phyloP scores from a whole-genome alignment of 1,139 yeast species.

The Diutina pseudorugosa region DNA sequence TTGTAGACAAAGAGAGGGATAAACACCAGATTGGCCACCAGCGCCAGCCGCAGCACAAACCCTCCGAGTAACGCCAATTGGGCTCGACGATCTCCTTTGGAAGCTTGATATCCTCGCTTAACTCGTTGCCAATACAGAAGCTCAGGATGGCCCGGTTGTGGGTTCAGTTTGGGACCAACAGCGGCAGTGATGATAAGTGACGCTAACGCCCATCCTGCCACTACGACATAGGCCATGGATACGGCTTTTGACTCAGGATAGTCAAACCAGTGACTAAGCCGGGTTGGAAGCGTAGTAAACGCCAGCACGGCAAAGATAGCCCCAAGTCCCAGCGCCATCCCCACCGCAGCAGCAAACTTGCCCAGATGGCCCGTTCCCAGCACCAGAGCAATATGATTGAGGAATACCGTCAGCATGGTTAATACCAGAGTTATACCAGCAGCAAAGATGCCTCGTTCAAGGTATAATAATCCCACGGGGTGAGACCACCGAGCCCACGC shows the following conservation, averaged over 20 bases:
- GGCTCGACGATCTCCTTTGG: slow-evolving; percentile 20
- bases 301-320: slow-evolving; percentile 47
- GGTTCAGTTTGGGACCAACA: slow-evolving; percentile 14
- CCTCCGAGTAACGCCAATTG: slow-evolving; percentile 50
- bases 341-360: slow-evolving; percentile 46
- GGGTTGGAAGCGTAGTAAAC: slow-evolving; percentile 37
- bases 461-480: slow-evolving; percentile 31
- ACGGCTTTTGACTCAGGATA: slow-evolving; percentile 24
- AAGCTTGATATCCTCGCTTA: slow-evolving; percentile 30
- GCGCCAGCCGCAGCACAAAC: slow-evolving; percentile 52
- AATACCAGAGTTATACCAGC: slow-evolving; percentile 42
- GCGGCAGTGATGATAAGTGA: slow-evolving; percentile 14
- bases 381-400: slow-evolving; percentile 27
- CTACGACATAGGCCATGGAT: slow-evolving; percentile 33
- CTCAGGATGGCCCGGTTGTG: not conserved
- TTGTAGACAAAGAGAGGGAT: slow-evolving; percentile 53
- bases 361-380: slow-evolving; percentile 26
- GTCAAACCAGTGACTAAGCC: slow-evolving; percentile 15
- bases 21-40: slow-evolving; percentile 49
- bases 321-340: slow-evolving; percentile 54
- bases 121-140: slow-evolving; percentile 14
- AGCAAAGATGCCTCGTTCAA: slow-evolving; percentile 46
- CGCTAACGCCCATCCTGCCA: slow-evolving; percentile 30
- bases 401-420: slow-evolving; percentile 37
- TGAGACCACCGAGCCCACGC: slow-evolving; percentile 30